Conservation (phyloP, 441 rosid species). For the Rhodomyrtus psidioides region DNA sequence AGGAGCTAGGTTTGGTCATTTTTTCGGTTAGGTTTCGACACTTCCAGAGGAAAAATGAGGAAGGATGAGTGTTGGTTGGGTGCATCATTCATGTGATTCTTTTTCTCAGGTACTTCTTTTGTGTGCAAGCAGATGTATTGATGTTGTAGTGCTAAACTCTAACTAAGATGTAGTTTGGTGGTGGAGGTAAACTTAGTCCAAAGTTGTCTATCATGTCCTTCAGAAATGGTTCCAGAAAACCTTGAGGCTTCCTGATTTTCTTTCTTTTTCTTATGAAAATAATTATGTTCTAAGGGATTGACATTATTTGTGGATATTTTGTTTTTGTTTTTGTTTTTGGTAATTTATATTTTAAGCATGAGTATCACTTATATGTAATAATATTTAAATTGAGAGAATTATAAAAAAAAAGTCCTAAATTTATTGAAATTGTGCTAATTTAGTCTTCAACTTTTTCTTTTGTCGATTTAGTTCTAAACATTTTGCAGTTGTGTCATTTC, state of each 20-base stretch:
- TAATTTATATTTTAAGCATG: background rate
- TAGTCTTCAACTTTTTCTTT: too few relatives aligned
- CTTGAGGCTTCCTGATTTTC: background rate
- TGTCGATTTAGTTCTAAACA: too few relatives aligned
- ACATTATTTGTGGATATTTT: background rate
- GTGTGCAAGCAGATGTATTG: background rate
- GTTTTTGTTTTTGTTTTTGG: background rate
- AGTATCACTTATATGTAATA: background rate
- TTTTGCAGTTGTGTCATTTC: too few relatives aligned
- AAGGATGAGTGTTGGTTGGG: background rate
- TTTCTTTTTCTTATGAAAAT: background rate
- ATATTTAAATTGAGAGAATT: background rate
- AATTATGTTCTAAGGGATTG: background rate
- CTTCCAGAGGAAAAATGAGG: conserved; percentile 10
- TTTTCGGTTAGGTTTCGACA: background rate
- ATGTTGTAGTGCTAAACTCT: background rate
- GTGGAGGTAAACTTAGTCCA: background rate
- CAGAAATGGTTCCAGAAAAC: background rate
- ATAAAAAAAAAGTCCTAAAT: too few relatives aligned
- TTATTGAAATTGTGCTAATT: too few relatives aligned
- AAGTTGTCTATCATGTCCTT: conserved; percentile 15
- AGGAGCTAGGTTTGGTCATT: conserved; percentile 7
- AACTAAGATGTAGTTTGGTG: background rate
- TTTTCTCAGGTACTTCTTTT: background rate
- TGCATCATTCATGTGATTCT: conserved; percentile 16